Evolutionary conservation across 768 basidiomycete species (phyloP), one percentile per base, ranked within the genome.

Genomic region (Chlorophyllum brunneum): DNA sequence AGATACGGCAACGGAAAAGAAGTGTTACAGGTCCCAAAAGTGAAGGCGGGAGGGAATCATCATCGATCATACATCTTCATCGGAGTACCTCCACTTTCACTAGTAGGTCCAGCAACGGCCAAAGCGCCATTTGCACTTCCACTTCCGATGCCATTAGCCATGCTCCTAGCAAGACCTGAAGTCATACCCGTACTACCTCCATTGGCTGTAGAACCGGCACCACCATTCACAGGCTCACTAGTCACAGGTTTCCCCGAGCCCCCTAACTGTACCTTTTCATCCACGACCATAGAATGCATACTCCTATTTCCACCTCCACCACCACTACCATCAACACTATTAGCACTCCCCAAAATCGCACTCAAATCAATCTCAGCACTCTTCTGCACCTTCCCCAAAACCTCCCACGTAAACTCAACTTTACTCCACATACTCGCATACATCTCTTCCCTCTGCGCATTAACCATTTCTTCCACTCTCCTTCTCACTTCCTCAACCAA

Each of bases 391-490:
- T 52, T 36, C n/a, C 27, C 20, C 36, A 66, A 26, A 2, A 66
- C 31, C 31, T 44, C 43, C 7, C 57, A 48, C n/a, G 62, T 58
- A 38, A 47, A 18, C 22, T 50, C 31, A 33, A 66, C 34, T 41
- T 54, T 59, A 13, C 45, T 51, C 61, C 61, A 64, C 9, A 60
- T 29, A 26, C 49, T 57, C 29, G 23, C 37, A 41, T 55, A 60
- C 11, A 67, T 40, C 42, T 60, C 55, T 39, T 13, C 33, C 31
- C 58, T 62, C 48, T 61, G 51, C 22, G 52, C 57, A 11, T 42
- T 46, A n/a, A 65, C 47, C 34, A 59, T 44, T 1, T 51, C 49
- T 43, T 65, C 61, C 24, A 63, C 54, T 23, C 56, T 37, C 0
- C 9, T 18, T 3, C 60, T 36, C 24, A 61, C 37, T 15, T 63